Evolutionary conservation across 2,329 filamentous ascomycete species (phyloP), one percentile per base, ranked within the genome.

Genomic region (Dryadomyces sulphureus): DNA sequence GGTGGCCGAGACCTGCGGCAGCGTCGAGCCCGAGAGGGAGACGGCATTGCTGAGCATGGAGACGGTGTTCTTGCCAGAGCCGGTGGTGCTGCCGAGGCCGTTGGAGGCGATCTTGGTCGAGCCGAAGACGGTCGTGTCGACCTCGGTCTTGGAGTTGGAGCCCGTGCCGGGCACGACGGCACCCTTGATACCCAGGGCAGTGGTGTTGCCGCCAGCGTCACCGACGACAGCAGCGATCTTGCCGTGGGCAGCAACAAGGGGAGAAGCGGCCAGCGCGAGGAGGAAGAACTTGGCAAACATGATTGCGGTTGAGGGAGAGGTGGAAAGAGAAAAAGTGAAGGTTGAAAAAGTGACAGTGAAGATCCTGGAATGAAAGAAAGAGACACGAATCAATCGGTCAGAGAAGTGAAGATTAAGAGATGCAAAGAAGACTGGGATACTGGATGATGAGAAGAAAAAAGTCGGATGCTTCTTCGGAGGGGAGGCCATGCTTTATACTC

Each of bases 81-180:
- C 58, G 0, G 53, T 59, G 43, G 64, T 67, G 27, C 50, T 54
- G 50, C 65, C 65, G 27, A 67, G 60, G 20, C 63, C 62, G 50
- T 67, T 55, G 38, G 57, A 57, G 44, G 55, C 52, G 48, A 62
- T 57, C 35, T 60, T 55, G 52, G 53, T 60, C 17, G 50, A 54
- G 19, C 50, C 48, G 59, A 69, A 69, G 51, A 69, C 60, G 34
- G 66, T 69, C 25, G 66, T 68, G 54, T 69, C 67, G 30, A 63
- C 54, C 52, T 69, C 65, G 2, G 65, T 68, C 50, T 58, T 53
- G 30, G 52, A 54, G 59, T 68, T 68, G 21, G 53, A 53, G 19
- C 66, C 65, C 0, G 63, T 49, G 7, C 61, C 60, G 7, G 66
- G 65, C 16, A 69, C 61, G 46, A 65, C 52, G 32, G 52, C 63